A percentile compares a stretch with the other conserved stretches of the same genome.
These are phyloP conservation scores for Penicillium roqueforti DNA, from an alignment of 495 filamentous ascomycete species.

Conservation along the genomic window DNA sequence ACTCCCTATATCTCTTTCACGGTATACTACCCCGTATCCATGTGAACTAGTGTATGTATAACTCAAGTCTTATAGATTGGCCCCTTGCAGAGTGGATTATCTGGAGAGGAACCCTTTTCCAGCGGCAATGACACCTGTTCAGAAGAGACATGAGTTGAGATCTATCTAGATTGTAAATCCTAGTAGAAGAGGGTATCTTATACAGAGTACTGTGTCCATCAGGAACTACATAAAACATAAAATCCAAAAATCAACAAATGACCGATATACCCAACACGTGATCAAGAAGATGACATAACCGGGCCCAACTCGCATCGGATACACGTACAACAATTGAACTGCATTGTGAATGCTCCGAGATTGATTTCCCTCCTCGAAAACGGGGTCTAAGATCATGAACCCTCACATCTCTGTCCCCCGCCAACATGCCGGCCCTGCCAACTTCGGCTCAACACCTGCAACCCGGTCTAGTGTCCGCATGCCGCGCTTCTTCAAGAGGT, in stretches of 20 bases:
- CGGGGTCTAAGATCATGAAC: slow-evolving; percentile 46
- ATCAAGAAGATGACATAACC: slow-evolving; percentile 3
- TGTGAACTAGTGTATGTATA: too few relatives aligned
- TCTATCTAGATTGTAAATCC: neutral
- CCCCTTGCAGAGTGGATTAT: slow-evolving; percentile 5
- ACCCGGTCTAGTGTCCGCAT: slow-evolving; percentile 52
- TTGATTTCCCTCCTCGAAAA: slow-evolving; percentile 8
- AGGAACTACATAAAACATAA: too few relatives aligned
- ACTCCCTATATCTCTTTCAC: too few relatives aligned
- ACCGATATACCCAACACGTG: neutral
- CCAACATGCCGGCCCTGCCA: slow-evolving; percentile 51
- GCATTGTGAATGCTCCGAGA: slow-evolving; percentile 15
- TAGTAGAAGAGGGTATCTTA: neutral
- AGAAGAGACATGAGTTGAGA: neutral
- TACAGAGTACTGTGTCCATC: neutral
- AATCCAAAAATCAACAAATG: neutral
- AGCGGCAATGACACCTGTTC: neutral
- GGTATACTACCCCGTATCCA: too few relatives aligned
- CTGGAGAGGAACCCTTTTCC: neutral
- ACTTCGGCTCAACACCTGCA: slow-evolving; percentile 50
- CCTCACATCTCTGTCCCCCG: slow-evolving; percentile 60
- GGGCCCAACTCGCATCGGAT: neutral
- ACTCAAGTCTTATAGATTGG: too few relatives aligned
- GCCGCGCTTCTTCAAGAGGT: slow-evolving; percentile 56
- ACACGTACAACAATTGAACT: slow-evolving; percentile 1